Evolutionary conservation across 2,329 filamentous ascomycete species (phyloP), one percentile per base, ranked within the genome.

Genomic region (Sporothrix brasiliensis): DNA sequence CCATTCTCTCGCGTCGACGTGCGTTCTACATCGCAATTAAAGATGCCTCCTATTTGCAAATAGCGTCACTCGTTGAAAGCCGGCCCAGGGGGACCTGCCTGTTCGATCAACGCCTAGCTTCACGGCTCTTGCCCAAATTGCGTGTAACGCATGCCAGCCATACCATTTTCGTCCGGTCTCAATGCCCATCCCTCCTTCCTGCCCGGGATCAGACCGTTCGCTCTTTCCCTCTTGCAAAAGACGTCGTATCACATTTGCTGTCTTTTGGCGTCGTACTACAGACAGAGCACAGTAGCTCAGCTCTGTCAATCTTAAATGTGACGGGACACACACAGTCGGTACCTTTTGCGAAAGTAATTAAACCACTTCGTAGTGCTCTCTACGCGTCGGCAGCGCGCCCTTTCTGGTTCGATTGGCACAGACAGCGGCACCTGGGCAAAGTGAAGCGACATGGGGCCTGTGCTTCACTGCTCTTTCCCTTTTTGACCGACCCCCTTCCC

Each of bases 401-500:
- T 3, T 30, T 30, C 27, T 30, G 27, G 27, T 30, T 30, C 27
- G 27, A 30, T 34, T 47, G 44, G 19, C 47, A 53, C 19, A 27
- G 44, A 27, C 16, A 14, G 39, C 50, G 11, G 56, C 34, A 44
- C 56, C 30, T 27, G 41, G 58, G 44, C 13, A 49, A 21, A 13
- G 47, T 24, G 21, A 39, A 30, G 47, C 39, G 27, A 41, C 24
- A 66, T 52, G 19, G 10, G 24, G 70, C 66, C 52, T 50, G 39
- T 66, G 66, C 70, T 69, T 52, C 67, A 49, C 68, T 65, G 60
- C 50, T 69, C 50, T 69, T 69, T 63, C 54, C 53, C 65, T 39
- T 49, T 68, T 44, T n/a, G 44, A 19, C 47, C 14, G 65, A 41
- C 39, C 9, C 65, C 21, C 52, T 54, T 19, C 56, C 30, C 56